Conservation (phyloP, 495 filamentous ascomycete genomes). For the Glutinoglossum americanum region DNA sequence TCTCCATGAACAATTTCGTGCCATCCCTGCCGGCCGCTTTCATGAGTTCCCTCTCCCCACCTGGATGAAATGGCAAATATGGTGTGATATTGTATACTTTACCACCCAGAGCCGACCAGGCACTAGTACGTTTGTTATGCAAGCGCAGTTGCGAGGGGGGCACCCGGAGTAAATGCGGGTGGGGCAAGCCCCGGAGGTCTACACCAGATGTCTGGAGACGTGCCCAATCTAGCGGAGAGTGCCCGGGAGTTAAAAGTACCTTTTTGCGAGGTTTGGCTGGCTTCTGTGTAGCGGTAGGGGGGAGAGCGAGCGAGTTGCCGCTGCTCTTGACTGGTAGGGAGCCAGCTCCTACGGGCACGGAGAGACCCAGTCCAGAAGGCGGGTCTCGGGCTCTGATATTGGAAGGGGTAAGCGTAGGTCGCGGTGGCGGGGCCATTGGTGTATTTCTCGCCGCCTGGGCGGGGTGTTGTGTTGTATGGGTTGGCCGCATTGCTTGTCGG, state of each 20-base stretch:
- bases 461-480: not conserved
- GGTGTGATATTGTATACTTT: constrained; percentile 86
- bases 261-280: constrained; percentile 26
- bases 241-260: constrained; percentile 64
- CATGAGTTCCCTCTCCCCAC: constrained; percentile 70
- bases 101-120: constrained; percentile 72
- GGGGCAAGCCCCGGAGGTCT: constrained; percentile 38
- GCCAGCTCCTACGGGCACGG: not conserved
- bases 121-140: constrained; percentile 59
- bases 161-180: constrained; percentile 34
- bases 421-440: not conserved
- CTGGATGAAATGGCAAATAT: constrained; percentile 79
- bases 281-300: constrained; percentile 1
- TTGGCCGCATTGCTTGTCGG: not conserved
- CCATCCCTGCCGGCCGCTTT: constrained; percentile 59
- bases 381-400: not conserved
- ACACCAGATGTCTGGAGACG: constrained; percentile 39
- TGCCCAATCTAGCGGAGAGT: constrained; percentile 92
- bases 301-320: not conserved
- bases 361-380: not conserved
- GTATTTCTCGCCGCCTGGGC: not conserved
- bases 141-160: constrained; percentile 55
- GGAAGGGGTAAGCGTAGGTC: not conserved
- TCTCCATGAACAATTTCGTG: constrained; percentile 64
- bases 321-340: not conserved